Base-by-base conservation (phyloP, 805 yeast genomes). In the Saccharomycopsis amapae region DNA sequence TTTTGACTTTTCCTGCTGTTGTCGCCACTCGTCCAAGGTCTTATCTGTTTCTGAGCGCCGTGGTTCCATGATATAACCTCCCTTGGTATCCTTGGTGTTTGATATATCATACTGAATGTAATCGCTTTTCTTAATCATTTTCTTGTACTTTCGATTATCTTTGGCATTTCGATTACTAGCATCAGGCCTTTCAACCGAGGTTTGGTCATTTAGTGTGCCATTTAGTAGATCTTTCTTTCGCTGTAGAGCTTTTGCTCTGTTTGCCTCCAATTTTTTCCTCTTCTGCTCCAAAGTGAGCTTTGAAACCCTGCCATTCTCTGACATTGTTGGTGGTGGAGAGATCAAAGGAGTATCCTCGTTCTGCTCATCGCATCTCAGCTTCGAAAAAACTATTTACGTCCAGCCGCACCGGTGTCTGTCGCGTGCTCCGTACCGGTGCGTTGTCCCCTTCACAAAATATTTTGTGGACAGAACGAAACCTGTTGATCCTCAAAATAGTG, bases 51-150 rank as follows among this genome's bases (percentile, higher is more conserved):
- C 45, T 38, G 56, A 19, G 41, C 62, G 45, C 40, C 58, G 60
- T 54, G 66, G 71, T 12, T 70, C 75, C 1, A 65, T 58, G 52
- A 89, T 68, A 59, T 80, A 89, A 19, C 99, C 99, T 55, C 97
- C 97, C 56, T 75, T 73, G 1, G 83, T 68, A 56, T 93, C 96
- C 52, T 77, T 76, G 87, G 94, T 84, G n/a, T 87, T 83, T 2
- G 97, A 76, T 54, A 93, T 76, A 63, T 93, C 97, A 61, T 79
- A 85, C 50, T 85, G 93, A 25, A 85, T 84, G 58, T 83, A 85
- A 55, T 83, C 88, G 28, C 72, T 68, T 42, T 72, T 76, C 48
- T 72, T 68, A 23, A 83, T 74, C 17, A 73, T 66, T 1, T 79
- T 80, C 18, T 64, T 53, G 65, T 62, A 45, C 61, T 55, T 31